Base-by-base conservation (phyloP, 805 yeast species). In the Ogataea allantospora region DNA sequence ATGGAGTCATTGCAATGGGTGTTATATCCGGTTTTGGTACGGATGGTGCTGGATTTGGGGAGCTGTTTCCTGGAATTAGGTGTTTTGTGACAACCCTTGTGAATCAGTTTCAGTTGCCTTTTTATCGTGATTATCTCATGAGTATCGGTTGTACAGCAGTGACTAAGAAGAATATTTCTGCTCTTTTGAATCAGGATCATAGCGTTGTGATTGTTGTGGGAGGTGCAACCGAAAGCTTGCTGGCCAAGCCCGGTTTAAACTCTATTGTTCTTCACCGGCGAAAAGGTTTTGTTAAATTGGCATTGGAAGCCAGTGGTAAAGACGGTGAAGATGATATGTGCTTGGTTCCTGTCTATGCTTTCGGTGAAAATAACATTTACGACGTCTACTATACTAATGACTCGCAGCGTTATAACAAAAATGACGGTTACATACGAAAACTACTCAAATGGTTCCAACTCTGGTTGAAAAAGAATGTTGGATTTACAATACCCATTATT, bases 1-100 rank as follows among this genome's bases (percentile, higher is more conserved):
- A 93, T 60, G 99, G 99, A 0, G 89, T 91, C 11, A 88, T 89
- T 9, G 85, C 95, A 1, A 72, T 89, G 74, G 96, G 97, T 2
- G 89, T 83, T 1, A 80, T 89, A 58, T 95, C 95, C 1, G 80
- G 82, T 0, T 67, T 89, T 45, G 88, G 83, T 0, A 85, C 95
- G 4, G 88, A 89, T 43, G 91, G 95, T 15, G 80, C 88, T 4
- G 71, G 75, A 16, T 82, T 84, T 71, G 66, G 76, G 14, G 60
- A 71, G 14, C 47, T 76, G 9, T 87, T 91, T 47, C 96, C 98
- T 0, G 96, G 96, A 0, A 77, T 93, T n/a, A 77, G 79, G 5
- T 69, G 79, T 0, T 81, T 88, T 36, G 71, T 89, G 3, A 67
- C 93, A 56, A 93, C 99, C 0, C 63, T 93, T 29, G 75, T 82